Conservation (phyloP, 345 rosid genomes). For the Erodium maritimum region DNA sequence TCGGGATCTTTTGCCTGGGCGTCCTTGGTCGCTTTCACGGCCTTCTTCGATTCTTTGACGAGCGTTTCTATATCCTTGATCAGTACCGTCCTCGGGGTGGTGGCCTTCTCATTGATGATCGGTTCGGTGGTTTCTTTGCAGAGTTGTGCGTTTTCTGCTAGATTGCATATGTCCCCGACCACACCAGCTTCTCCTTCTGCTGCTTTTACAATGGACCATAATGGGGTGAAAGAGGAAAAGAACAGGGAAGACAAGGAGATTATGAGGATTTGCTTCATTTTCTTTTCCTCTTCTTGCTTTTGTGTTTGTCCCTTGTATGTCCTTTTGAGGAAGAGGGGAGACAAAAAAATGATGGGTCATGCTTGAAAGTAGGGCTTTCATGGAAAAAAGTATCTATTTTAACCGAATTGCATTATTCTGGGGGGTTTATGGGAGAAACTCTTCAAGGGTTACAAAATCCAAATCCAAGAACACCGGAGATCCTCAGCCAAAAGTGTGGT, state of each 20-base stretch:
- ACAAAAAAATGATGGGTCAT: not conserved
- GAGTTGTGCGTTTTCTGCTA: no score
- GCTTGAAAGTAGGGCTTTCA: not conserved
- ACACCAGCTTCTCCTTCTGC: no score
- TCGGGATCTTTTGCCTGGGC: not conserved
- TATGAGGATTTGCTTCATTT: not conserved
- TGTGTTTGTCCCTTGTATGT: no score
- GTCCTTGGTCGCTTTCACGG: not conserved
- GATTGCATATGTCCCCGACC: no score
- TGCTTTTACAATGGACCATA: no score
- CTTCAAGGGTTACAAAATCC: not conserved
- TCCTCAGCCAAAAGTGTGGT: no score
- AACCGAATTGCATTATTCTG: not conserved
- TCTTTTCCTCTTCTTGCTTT: no score
- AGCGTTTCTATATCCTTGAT: not conserved
- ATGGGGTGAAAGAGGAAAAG: not conserved
- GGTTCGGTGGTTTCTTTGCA: no score
- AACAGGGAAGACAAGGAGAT: not conserved
- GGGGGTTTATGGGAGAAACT: no score
- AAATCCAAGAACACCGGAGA: conserved; percentile 13
- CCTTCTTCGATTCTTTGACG: not conserved
- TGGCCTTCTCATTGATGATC: no score
- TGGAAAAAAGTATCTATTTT: no score
- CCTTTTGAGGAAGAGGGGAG: not conserved
- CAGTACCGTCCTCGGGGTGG: not conserved